Evolutionary conservation across 129 eudicot species (phyloP), one percentile per base, ranked within the genome.

Genomic region (Kitagawia praeruptora): DNA sequence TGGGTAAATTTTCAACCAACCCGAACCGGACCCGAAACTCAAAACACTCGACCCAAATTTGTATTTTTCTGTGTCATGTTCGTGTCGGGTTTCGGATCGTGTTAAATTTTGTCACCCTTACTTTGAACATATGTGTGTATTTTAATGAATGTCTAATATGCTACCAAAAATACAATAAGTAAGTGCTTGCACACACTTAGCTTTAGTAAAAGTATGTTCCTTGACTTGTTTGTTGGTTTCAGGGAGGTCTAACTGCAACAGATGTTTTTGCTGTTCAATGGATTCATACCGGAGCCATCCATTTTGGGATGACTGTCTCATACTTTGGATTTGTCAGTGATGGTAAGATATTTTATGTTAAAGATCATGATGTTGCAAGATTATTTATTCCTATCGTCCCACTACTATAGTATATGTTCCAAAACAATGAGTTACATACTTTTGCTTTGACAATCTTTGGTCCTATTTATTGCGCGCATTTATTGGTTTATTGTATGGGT

Each of bases 171-270:
- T 25, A 10, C 16, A 74, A 74, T 10, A 44, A 44, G 23, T 0
- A n/a, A 6, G 42, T 25, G 56, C 77, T 61, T n/a, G 23, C 39
- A 44, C 4, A 10, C 4, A 44, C 54, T 25, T 44, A 9, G 38
- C 34, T 23, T 23, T 14, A 1, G 31, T 46, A 27, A 6, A 13
- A 28, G 6, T 46, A 46, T 74, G 10, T 46, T 77, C 74, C 81
- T n/a, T 67, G 39, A 44, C 23, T 47, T 70, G 61, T 72, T 51
- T 82, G 75, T 49, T 76, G 77, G 82, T 89, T 86, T 54, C 87
- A 95, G 99, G 99, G 99, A 79, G 99, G 99, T 77, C 94, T 95
- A 70, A 92, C 97, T 44, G 93, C 99, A 80, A 95, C 96, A 19
- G 99, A 95, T 86, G 99, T 95, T 82, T 95, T 95, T 86, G 96